Conservation (phyloP, 2,329 filamentous ascomycete species). For the Graphiopsis chlorocephala region DNA sequence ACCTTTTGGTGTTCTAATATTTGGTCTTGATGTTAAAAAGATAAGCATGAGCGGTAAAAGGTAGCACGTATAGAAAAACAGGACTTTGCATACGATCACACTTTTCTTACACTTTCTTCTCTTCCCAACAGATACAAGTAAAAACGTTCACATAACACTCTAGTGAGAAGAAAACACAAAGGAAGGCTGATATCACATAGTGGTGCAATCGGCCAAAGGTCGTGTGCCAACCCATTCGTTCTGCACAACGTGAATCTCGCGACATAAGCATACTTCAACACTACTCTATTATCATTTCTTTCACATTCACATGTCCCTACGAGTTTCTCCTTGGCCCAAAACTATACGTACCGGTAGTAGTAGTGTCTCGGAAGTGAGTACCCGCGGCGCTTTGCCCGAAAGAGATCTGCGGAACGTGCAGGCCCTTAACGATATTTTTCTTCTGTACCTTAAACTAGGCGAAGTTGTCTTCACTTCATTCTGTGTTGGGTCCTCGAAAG, state of each 20-base stretch:
- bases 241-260: too few species aligned
- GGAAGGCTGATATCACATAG: too few species aligned
- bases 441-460: neutral
- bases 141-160: too few species aligned
- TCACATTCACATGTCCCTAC: neutral
- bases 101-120: neutral
- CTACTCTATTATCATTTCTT: neutral
- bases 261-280: neutral
- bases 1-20: neutral
- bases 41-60: neutral
- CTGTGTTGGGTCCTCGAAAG: neutral
- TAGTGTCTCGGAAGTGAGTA: neutral
- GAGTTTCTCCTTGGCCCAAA: neutral
- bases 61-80: neutral
- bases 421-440: neutral
- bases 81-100: neutral
- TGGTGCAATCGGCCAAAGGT: too few species aligned
- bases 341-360: neutral
- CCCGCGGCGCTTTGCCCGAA: constrained; percentile 4
- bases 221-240: too few species aligned
- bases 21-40: neutral
- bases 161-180: too few species aligned
- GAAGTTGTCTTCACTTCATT: neutral
- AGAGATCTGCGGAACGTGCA: neutral
- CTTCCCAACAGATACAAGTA: too few species aligned